phyloP scores from a whole-genome alignment of 2,329 filamentous ascomycete genomes.

The Aspergillus piperis region DNA sequence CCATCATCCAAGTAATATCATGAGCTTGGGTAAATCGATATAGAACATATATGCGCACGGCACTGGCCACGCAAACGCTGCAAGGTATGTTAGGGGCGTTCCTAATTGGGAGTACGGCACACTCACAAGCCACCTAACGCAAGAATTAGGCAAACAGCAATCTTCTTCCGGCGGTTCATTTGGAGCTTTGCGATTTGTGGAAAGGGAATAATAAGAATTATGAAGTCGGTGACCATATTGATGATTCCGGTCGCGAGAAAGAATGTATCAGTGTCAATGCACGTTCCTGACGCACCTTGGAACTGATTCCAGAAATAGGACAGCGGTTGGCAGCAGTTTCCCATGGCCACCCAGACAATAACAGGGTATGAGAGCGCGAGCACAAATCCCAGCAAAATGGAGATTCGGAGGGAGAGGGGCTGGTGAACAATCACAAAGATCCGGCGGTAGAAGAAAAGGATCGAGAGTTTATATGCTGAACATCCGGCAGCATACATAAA shows the following conservation, averaged over 20 bases:
- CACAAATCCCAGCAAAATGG: constrained; percentile 10
- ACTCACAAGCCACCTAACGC: constrained; percentile 20
- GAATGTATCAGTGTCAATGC: constrained; percentile 12
- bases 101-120: neutral
- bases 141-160: constrained; percentile 18
- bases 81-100: neutral
- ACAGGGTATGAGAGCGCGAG: constrained; percentile 18
- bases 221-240: constrained; percentile 15
- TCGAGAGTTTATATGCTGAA: constrained; percentile 21
- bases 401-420: constrained; percentile 10
- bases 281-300: constrained; percentile 6
- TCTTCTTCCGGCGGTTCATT: constrained; percentile 15
- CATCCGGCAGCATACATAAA: constrained; percentile 20
- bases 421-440: constrained; percentile 18
- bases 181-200: constrained; percentile 16
- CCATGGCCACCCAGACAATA: constrained; percentile 17
- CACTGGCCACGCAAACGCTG: constrained; percentile 12
- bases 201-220: neutral
- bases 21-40: neutral
- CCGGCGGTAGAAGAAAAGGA: constrained; percentile 27
- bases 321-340: constrained; percentile 14
- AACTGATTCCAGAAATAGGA: constrained; percentile 22
- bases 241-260: constrained; percentile 14
- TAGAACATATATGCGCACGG: constrained; percentile 10
- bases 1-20: constrained; percentile 16